Base-by-base conservation (phyloP, 257 asterid species). In the Rauvolfia tetraphylla region DNA sequence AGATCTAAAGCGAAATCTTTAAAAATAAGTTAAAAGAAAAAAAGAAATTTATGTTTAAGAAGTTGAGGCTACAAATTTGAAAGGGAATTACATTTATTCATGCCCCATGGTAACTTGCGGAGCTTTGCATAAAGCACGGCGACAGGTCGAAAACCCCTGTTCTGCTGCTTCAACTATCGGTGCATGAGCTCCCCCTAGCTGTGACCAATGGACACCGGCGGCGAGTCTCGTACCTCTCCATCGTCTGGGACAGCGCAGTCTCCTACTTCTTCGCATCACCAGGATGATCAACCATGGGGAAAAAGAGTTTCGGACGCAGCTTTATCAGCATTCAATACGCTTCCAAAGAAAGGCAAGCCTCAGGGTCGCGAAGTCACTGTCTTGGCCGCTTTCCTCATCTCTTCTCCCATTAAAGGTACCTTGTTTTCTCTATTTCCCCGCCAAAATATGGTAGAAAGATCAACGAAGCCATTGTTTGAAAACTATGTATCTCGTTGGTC, bases 301-400 rank as follows among this genome's bases (percentile, higher is more conserved):
- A 95, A 85, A 67, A 88, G 73, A 83, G 89, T 92, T 1, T 77
- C 95, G 8, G 85, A 81, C 51, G 84, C 89, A 51, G 98, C 86
- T 1, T 68, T 85, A 17, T 81, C 89, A 38, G 57, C 75, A 44
- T 95, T 89, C 85, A 75, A 59, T 48, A 80, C 91, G 66, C 91
- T 93, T 2, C 91, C 95, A 7, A 95, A 91, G 85, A 91, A 95
- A 80, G 99, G 99, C 68, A 91, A 93, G 88, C 99, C 98, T 68
- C 99, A 95, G 75, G 98, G 98, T 66, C 92, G 92, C 23, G 99
- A 95, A 85, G 98, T 95, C 82, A 92, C 98, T 23, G 99, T 95
- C 71, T 81, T 91, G 78, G 93, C 98, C n/a, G 90, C 99, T 65
- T 95, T 91, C 83, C 90, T 95, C 59, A 80, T 84, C 75, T 92